Conservation (phyloP, 495 filamentous ascomycete genomes). For the Achaetomiella virescens region DNA sequence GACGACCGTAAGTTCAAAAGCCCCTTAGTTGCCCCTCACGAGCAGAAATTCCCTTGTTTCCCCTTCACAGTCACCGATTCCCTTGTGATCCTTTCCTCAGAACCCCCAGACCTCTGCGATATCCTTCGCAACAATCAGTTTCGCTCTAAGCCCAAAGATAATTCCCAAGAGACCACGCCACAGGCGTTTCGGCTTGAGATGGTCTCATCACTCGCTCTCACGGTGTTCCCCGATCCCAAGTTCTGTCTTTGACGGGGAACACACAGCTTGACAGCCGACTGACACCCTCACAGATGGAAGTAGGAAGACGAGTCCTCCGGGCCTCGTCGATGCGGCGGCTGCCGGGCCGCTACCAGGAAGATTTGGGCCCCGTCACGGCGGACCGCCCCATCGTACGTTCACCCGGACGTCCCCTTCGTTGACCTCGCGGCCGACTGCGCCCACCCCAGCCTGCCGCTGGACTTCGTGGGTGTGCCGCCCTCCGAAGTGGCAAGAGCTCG, state of each 20-base stretch:
- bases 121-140: too few relatives aligned
- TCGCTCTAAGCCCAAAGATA: too few relatives aligned
- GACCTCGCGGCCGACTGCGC: conserved; percentile 16
- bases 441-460: conserved; percentile 17
- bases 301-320: neutral
- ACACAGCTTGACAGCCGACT: neutral
- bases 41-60: too few relatives aligned
- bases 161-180: too few relatives aligned
- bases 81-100: too few relatives aligned
- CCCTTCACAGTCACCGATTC: too few relatives aligned
- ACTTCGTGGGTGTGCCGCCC: conserved; percentile 14
- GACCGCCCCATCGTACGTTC: conserved; percentile 13
- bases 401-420: conserved; percentile 10
- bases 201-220: neutral
- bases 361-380: conserved; percentile 6
- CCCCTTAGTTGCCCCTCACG: too few relatives aligned
- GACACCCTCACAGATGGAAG: neutral
- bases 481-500: conserved; percentile 6
- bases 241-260: neutral
- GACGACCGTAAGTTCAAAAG: too few relatives aligned
- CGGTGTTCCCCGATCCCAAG: neutral
- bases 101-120: too few relatives aligned
- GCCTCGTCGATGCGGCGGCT: neutral
- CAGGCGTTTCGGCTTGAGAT: neutral
- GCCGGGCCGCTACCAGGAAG: conserved; percentile 17